Evolutionary conservation across 768 basidiomycete species (phyloP).

Genomic region (Leccinellum rugosiceps): DNA sequence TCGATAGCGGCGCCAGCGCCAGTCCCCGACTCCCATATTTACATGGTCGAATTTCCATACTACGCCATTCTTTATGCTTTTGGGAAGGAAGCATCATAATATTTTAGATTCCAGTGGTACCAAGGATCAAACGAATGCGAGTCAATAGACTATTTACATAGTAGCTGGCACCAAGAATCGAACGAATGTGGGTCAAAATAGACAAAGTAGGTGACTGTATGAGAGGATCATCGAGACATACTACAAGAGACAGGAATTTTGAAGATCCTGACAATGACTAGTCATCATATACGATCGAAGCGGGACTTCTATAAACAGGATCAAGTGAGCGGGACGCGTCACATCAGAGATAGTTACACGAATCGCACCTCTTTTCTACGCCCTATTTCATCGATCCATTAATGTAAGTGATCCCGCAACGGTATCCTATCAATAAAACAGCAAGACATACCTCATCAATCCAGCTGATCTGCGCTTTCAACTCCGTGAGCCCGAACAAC

Average conservation of each 20-base stretch:
- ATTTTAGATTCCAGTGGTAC: too few species aligned
- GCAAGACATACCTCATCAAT: constrained; percentile 21
- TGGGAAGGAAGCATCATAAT: too few species aligned
- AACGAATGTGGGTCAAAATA: too few species aligned
- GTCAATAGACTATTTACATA: too few species aligned
- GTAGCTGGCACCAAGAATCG: too few species aligned
- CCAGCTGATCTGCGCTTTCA: constrained; percentile 46
- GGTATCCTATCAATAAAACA: neutral
- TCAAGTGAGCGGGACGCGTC: neutral
- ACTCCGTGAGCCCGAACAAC: constrained; percentile 41
- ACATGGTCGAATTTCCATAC: too few species aligned
- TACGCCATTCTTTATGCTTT: too few species aligned
- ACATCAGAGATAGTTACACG: neutral
- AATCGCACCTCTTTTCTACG: constrained; percentile 14
- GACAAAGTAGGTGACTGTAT: too few species aligned
- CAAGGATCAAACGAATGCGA: too few species aligned
- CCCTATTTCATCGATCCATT: constrained; percentile 3
- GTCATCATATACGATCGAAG: constrained; percentile 21
- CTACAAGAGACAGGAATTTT: neutral
- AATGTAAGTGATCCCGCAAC: neutral
- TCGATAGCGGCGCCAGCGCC: too few species aligned
- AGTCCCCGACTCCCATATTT: too few species aligned
- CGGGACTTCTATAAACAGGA: constrained; percentile 12
- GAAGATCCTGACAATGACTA: neutral
- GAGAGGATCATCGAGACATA: too few species aligned